Percentiles rank a stretch among this genome's conserved stretches.
Conservation (phyloP, 306 rosid species). For the Cajanus cajan region DNA sequence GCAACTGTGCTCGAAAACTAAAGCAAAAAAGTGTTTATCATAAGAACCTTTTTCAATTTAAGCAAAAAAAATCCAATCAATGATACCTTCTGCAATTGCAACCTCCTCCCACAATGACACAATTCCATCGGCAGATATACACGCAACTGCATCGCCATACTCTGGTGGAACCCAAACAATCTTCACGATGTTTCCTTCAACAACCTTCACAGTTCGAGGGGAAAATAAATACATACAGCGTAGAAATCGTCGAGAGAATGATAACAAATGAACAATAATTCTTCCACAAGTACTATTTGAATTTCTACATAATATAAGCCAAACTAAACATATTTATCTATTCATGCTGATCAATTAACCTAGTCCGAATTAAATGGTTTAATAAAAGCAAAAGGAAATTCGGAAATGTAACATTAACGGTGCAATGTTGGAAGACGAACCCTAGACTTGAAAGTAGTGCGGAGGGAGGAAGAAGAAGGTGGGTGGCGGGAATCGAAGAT, state of each 20-base stretch:
- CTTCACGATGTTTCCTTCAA: slow-evolving; percentile 55
- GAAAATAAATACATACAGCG: background rate
- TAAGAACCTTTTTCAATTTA: background rate
- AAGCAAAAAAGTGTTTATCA: background rate
- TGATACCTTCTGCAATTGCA: slow-evolving; percentile 64
- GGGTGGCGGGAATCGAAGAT: slow-evolving; percentile 66
- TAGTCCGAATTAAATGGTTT: background rate
- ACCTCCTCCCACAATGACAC: slow-evolving; percentile 75
- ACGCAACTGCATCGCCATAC: slow-evolving; percentile 84
- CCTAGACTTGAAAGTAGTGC: slow-evolving; percentile 58
- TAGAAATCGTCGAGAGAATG: background rate
- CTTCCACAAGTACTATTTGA: background rate
- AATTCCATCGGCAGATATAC: slow-evolving; percentile 65
- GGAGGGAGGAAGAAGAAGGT: slow-evolving; percentile 63
- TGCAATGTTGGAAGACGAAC: slow-evolving; percentile 29
- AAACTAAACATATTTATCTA: background rate
- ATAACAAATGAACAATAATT: background rate
- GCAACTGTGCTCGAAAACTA: background rate
- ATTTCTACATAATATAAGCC: background rate
- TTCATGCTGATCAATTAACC: no score
- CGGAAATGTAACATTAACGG: background rate
- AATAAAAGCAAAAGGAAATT: background rate
- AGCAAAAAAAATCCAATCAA: background rate
- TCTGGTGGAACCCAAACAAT: slow-evolving; percentile 84
- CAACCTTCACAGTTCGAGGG: slow-evolving; percentile 43